Percentiles rank a stretch among this genome's conserved stretches.
phyloP scores from a whole-genome alignment of 768 basidiomycete species.

The Leccinum barrowsii region DNA sequence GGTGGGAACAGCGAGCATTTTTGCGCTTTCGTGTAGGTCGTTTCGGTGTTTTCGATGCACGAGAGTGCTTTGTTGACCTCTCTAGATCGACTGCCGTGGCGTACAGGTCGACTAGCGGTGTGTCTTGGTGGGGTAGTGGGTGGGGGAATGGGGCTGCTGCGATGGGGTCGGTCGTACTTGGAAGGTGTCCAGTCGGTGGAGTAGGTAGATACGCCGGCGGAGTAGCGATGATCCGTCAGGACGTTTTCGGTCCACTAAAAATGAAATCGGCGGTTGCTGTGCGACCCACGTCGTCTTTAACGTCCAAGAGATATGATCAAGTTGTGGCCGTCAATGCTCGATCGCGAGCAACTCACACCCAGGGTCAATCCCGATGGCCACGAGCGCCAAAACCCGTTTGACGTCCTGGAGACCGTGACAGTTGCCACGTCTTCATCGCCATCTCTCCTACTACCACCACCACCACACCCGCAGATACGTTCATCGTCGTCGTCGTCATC shows the following conservation, averaged over 20 bases:
- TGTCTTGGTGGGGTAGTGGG: conserved; percentile 60
- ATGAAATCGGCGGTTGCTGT: conserved; percentile 5
- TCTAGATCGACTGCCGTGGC: conserved; percentile 58
- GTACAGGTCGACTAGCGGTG: conserved; percentile 43
- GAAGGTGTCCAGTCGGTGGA: conserved; percentile 17
- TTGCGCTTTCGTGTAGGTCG: conserved; percentile 52
- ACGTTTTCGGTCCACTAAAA: conserved; percentile 4
- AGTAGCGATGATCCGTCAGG: conserved; percentile 10
- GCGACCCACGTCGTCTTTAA: conserved; percentile 9
- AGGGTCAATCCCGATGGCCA: conserved; percentile 41
- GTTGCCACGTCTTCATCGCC: conserved; percentile 20
- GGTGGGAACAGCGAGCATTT: conserved; percentile 56
- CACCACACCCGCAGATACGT: conserved; percentile 6
- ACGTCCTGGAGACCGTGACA: conserved; percentile 36
- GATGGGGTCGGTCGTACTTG: conserved; percentile 35
- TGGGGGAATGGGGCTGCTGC: conserved; percentile 44
- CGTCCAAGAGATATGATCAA: conserved; percentile 52
- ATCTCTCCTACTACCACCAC: conserved; percentile 10
- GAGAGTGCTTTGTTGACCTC: neutral
- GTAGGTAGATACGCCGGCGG: conserved; percentile 3
- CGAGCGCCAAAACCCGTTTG: conserved; percentile 62
- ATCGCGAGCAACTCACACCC: conserved; percentile 54
- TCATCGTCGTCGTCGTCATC: conserved; percentile 11
- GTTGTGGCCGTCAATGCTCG: conserved; percentile 57
- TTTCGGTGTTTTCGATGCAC: neutral